A percentile compares a stretch with the other conserved stretches of the same genome.
These are phyloP conservation scores for Anthostomella pinea DNA, from an alignment of 2,329 filamentous ascomycete species.

Conservation along the genomic window DNA sequence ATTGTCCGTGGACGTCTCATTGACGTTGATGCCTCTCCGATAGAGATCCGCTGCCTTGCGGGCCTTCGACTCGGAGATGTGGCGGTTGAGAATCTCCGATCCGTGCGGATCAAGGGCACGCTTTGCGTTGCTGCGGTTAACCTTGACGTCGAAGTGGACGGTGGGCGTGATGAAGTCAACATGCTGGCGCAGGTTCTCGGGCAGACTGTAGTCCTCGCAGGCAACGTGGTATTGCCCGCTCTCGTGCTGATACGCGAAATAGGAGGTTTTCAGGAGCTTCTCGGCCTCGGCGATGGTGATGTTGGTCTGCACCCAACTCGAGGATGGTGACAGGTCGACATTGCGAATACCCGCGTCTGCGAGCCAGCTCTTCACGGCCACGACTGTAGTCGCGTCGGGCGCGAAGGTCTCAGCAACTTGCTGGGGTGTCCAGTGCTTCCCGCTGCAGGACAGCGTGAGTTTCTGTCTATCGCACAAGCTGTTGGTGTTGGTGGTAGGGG, in stretches of 20 bases:
- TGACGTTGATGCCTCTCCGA: slow-evolving; percentile 1
- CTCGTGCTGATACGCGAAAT: slow-evolving; percentile 5
- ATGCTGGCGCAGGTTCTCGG: slow-evolving; percentile 1
- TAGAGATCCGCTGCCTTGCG: not conserved
- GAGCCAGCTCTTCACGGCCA: slow-evolving; percentile 5
- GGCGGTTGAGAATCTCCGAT: too few relatives aligned
- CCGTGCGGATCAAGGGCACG: too few relatives aligned
- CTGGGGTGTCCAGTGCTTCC: slow-evolving; percentile 8
- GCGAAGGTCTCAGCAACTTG: slow-evolving; percentile 7
- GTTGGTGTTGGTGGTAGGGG: too few relatives aligned
- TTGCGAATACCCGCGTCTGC: slow-evolving; percentile 3
- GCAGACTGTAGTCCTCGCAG: slow-evolving; percentile 7
- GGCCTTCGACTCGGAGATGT: slow-evolving; percentile 1
- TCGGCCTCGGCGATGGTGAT: slow-evolving; percentile 10
- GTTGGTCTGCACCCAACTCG: slow-evolving; percentile 10
- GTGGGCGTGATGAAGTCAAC: slow-evolving; percentile 11
- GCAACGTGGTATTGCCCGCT: slow-evolving; percentile 2
- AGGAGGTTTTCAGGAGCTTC: slow-evolving; percentile 5
- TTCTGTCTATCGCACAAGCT: too few relatives aligned
- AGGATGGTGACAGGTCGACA: slow-evolving; percentile 1
- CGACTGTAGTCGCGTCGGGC: slow-evolving; percentile 3
- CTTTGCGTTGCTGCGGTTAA: too few relatives aligned
- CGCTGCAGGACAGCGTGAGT: too few relatives aligned
- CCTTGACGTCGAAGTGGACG: slow-evolving; percentile 12
- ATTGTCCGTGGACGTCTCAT: too few relatives aligned